Conservation (phyloP, 129 eudicot species). For the Flaveria ramosissima region DNA sequence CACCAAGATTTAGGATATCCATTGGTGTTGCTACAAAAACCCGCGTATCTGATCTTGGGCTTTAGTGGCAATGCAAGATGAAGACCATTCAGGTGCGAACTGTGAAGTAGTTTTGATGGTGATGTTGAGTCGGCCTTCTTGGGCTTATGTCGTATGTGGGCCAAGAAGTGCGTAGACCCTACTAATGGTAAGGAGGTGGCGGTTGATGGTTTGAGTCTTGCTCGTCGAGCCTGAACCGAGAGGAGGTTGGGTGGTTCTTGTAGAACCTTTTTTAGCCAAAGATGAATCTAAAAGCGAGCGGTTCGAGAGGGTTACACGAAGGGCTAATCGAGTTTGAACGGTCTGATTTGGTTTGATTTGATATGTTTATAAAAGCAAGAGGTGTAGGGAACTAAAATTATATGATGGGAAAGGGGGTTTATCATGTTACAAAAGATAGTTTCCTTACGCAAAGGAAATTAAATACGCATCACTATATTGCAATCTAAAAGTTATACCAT, state of each 20-base stretch:
- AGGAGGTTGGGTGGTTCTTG: not conserved
- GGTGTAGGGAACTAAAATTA: slow-evolving; percentile 1
- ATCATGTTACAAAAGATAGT: slow-evolving; percentile 35
- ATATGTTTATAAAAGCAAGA: not conserved
- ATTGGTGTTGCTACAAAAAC: not conserved
- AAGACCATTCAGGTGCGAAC: no score
- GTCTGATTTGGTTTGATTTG: not conserved
- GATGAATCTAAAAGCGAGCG: not conserved
- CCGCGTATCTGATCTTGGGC: not conserved
- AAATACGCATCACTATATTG: slow-evolving; percentile 20
- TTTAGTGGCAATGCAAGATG: no score
- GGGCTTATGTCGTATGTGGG: not conserved
- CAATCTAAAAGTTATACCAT: slow-evolving; percentile 33
- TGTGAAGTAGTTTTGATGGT: no score
- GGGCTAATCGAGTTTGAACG: not conserved
- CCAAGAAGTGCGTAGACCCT: not conserved
- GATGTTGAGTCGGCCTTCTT: no score
- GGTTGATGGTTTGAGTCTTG: not conserved
- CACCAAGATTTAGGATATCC: slow-evolving; percentile 38
- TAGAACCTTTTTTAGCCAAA: not conserved
- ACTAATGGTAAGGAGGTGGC: not conserved
- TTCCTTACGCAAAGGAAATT: slow-evolving; percentile 31
- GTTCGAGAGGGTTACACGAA: not conserved
- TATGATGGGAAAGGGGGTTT: not conserved
- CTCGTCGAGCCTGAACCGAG: not conserved